Base-by-base conservation (phyloP, 352 stramenopile species). In the Globisporangium rhizosaccharum region DNA sequence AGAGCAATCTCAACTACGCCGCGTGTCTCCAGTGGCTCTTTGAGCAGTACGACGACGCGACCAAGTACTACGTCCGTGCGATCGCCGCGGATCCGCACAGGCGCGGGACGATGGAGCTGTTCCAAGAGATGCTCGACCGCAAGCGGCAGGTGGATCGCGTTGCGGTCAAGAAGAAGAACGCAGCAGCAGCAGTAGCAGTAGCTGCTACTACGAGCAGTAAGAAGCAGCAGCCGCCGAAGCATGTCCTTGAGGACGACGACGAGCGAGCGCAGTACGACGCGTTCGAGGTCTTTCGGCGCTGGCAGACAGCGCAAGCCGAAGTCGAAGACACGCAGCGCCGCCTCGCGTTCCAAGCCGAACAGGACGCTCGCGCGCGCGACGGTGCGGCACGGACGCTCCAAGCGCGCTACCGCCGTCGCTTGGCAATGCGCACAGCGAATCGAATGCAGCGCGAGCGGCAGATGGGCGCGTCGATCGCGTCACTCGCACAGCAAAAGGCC, bases 1-100 rank as follows among this genome's bases (percentile, higher is more conserved):
- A 92, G 58, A 84, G 74, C 28, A 82, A 90, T 56, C 56, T 91
- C 36, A 95, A 95, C 59, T 95, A 92, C 48, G 85, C 82, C 0
- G 75, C 80, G 9, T 90, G 82, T 52, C 28, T 86, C 11, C 77
- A 92, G 56, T 92, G 75, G 80, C 69, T 94, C 1, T 91, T 82
- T 56, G 68, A 72, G 3, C 73, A 86, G 53, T 86, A 87, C 45
- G 74, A 85, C 3, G 68, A 81, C 17, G 76, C 82, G 4, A 74
- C 68, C 14, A 65, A 61, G 51, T 82, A 88, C 62, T 95, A 92
- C 58, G 46, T 95, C 30, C 68, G 69, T 0, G 84, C 85, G 1
- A 66, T 92, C n/a, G 73, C 80, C 0, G 65, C 81, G 0, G 70
- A 90, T 37, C 82, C 82, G 14, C 75, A 87, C 59, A 85, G 85